A percentile compares a stretch with the other conserved stretches of the same genome.
These are phyloP conservation scores for Takakia lepidozioides DNA, from an alignment of 225 moss, liverwort and hornwort genomes.

Conservation along the genomic window DNA sequence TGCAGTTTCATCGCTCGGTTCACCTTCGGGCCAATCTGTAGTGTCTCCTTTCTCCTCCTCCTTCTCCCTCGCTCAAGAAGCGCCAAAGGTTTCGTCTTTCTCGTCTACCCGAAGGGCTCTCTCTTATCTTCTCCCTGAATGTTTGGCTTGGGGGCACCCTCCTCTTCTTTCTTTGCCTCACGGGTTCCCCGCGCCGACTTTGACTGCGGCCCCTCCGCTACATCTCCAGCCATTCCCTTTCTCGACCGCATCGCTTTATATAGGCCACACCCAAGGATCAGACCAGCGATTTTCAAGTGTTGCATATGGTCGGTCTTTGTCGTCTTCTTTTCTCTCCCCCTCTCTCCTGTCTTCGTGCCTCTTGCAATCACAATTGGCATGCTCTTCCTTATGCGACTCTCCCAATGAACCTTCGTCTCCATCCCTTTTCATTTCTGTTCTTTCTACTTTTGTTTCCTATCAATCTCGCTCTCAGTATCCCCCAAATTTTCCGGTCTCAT, in stretches of 20 bases:
- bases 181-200: conserved; percentile 4
- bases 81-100: conserved; percentile 6
- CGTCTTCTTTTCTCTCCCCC: not conserved
- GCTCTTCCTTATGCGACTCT: not conserved
- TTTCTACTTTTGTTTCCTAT: conserved; percentile 35
- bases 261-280: no score
- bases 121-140: conserved; percentile 12
- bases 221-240: conserved; percentile 15
- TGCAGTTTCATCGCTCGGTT: conserved; percentile 16
- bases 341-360: not conserved
- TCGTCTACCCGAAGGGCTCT: conserved; percentile 13
- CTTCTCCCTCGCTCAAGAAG: conserved; percentile 34
- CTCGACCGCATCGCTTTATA: conserved; percentile 19
- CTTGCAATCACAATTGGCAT: conserved; percentile 5
- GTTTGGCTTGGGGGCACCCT: conserved; percentile 11
- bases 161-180: conserved; percentile 9
- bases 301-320: conserved; percentile 9
- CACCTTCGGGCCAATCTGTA: no score
- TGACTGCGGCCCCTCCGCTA: conserved; percentile 2
- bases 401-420: conserved; percentile 1
- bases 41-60: conserved; percentile 29
- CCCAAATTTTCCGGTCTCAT: not conserved
- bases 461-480: conserved; percentile 14
- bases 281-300: conserved; percentile 6
- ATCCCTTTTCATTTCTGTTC: conserved; percentile 6